These are phyloP conservation scores for Chondrostereum purpureum DNA, from an alignment of 1,284 basidiomycete genomes.

Conservation along the genomic window DNA sequence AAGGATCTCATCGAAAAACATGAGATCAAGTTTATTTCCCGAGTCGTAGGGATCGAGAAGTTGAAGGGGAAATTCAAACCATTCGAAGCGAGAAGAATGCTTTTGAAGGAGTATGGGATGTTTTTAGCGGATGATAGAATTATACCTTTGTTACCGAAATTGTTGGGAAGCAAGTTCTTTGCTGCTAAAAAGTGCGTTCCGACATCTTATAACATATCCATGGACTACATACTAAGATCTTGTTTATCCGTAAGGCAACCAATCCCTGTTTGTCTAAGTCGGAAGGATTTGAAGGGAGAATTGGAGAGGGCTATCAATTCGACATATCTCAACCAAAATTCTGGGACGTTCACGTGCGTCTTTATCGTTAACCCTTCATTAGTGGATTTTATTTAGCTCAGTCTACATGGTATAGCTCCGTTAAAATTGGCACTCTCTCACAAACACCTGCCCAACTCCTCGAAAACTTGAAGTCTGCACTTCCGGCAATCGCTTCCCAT, in stretches of 20 bases:
- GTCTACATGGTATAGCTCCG: conserved; percentile 44
- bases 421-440: conserved; percentile 78
- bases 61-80: conserved; percentile 91
- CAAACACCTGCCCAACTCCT: conserved; percentile 72
- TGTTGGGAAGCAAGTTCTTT: conserved; percentile 90
- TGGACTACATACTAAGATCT: conserved; percentile 1
- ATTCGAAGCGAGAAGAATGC: conserved; percentile 81
- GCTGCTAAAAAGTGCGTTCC: conserved; percentile 82
- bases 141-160: conserved; percentile 77
- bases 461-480: conserved; percentile 72
- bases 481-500: conserved; percentile 70
- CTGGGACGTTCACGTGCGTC: conserved; percentile 85
- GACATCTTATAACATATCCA: conserved; percentile 1
- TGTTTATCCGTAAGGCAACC: conserved; percentile 63
- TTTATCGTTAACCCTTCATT: neutral
- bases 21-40: conserved; percentile 81
- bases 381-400: conserved; percentile 2
- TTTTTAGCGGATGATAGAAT: conserved; percentile 93
- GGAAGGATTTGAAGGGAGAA: conserved; percentile 85
- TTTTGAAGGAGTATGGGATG: conserved; percentile 85
- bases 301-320: conserved; percentile 87
- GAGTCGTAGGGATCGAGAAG: conserved; percentile 90
- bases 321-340: conserved; percentile 91
- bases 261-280: conserved; percentile 81
- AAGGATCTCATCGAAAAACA: conserved; percentile 82